Base-by-base conservation (phyloP, 306 rosid genomes). In the Acacia crassicarpa region DNA sequence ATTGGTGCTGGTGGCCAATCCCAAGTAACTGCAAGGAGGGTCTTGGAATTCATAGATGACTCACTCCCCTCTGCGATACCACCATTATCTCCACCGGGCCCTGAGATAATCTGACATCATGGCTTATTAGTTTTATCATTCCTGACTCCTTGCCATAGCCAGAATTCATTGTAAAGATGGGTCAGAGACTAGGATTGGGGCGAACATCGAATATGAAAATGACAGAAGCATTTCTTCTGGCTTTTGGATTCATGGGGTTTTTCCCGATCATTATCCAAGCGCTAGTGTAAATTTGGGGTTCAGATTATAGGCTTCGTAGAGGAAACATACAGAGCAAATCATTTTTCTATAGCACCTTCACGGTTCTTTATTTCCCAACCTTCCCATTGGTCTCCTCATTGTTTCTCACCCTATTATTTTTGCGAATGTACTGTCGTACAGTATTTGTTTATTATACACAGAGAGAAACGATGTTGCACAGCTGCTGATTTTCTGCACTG, bases 181-280 rank as follows among this genome's bases (percentile, higher is more conserved):
- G 59, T 77, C 22, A 56, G 78, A 71, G 65, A 77, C 75, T 72
- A 48, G 76, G 68, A 54, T 45, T 86, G 79, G 67, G 83, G 68
- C 59, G 49, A 53, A 76, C 56, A 44, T 40, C 20, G 76, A 84
- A 49, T 67, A 46, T 84, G 75, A 81, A 51, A 85, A 83, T 80
- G 83, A 77, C 74, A 67, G 87, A 83, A 85, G 78, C 90, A 67
- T 76, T 73, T 63, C 69, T 43, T 82, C 83, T 63, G 81, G 83
- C 82, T 76, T 80, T 84, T 51, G 78, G 78, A 82, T 83, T 77
- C 81, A 23, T 74, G 87, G 87, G 86, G 80, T 46, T 89, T 85
- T 89, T 90, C 90, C 91, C 89, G 91, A 92, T 91, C 98, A 78
- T 88, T 91, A 88, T 86, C 96, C 96, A 86, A 92, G 96, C 91